Evolutionary conservation across 2,329 filamentous ascomycete genomes (phyloP).

Genomic region (Verticillium dahliae): DNA sequence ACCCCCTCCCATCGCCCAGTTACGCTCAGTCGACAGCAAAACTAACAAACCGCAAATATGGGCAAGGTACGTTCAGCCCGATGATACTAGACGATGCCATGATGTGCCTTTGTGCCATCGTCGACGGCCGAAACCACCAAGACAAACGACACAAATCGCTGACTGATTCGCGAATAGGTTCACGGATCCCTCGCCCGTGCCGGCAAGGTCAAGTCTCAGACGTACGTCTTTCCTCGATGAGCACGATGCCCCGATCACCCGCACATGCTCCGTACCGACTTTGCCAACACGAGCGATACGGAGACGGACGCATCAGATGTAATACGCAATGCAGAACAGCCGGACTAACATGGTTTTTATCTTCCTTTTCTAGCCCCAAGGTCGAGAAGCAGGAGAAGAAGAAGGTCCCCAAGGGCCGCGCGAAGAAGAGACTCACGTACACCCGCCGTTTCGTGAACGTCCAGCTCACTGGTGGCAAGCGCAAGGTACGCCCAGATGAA

Average conservation of each 20-base stretch:
- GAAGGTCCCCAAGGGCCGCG: conserved; percentile 95
- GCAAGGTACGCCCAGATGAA: conserved; percentile 60
- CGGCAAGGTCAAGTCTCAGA: conserved; percentile 97
- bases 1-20: conserved; percentile 1
- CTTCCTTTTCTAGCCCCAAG: conserved; percentile 30
- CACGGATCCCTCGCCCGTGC: conserved; percentile 92
- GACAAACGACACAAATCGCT: neutral
- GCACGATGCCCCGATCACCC: neutral
- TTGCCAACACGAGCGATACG: neutral
- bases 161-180: conserved; percentile 34
- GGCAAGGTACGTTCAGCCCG: conserved; percentile 23
- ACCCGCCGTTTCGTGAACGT: conserved; percentile 98
- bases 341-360: no score
- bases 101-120: neutral
- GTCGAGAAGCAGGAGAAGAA: conserved; percentile 91
- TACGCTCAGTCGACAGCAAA: conserved; percentile 5
- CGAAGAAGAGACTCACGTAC: conserved; percentile 95
- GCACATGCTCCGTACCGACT: neutral
- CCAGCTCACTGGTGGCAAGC: conserved; percentile 94
- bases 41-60: conserved; percentile 19
- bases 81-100: neutral
- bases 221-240: conserved; percentile 47
- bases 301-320: neutral
- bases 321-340: no score
- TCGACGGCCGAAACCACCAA: neutral